A percentile compares a stretch with the other conserved stretches of the same genome.
Evolutionary conservation across 192 early-diverging fungal species (phyloP).

Genomic region (Umbelopsis isabellina): DNA sequence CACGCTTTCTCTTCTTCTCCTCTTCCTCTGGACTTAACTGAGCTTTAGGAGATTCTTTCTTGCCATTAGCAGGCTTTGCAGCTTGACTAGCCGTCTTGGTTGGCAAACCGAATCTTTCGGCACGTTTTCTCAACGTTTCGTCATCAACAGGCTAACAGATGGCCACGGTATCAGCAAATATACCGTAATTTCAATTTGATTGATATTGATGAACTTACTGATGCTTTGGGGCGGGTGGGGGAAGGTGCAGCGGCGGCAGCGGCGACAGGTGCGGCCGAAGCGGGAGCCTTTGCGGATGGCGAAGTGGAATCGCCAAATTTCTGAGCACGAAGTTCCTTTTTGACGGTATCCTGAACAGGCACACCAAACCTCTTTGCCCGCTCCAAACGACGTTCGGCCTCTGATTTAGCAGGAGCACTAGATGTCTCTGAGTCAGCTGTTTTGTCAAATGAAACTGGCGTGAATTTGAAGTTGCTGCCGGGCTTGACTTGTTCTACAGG

Average conservation of each 20-base stretch:
- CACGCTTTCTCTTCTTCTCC: slow-evolving; percentile 69
- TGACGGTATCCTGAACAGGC: slow-evolving; percentile 49
- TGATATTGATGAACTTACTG: neutral
- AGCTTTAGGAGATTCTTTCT: neutral
- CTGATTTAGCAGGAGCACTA: slow-evolving; percentile 29
- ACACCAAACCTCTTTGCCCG: slow-evolving; percentile 52
- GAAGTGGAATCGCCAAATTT: slow-evolving; percentile 55
- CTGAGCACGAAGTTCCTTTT: slow-evolving; percentile 53
- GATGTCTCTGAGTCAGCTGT: slow-evolving; percentile 9
- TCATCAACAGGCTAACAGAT: slow-evolving; percentile 39
- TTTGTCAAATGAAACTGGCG: slow-evolving; percentile 43
- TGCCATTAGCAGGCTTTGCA: slow-evolving; percentile 10
- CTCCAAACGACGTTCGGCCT: slow-evolving; percentile 33
- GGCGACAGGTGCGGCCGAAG: neutral
- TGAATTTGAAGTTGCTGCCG: slow-evolving; percentile 43
- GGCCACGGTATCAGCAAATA: neutral
- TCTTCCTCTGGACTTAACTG: slow-evolving; percentile 51
- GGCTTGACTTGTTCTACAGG: slow-evolving; percentile 29
- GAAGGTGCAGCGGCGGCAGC: neutral
- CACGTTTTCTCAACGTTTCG: slow-evolving; percentile 55
- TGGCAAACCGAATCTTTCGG: slow-evolving; percentile 54
- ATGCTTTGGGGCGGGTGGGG: neutral
- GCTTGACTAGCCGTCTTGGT: slow-evolving; percentile 11
- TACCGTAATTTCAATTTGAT: too few species aligned
- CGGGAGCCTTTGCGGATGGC: slow-evolving; percentile 23